Conservation (phyloP, 257 asterid genomes). For the Petrea volubilis region DNA sequence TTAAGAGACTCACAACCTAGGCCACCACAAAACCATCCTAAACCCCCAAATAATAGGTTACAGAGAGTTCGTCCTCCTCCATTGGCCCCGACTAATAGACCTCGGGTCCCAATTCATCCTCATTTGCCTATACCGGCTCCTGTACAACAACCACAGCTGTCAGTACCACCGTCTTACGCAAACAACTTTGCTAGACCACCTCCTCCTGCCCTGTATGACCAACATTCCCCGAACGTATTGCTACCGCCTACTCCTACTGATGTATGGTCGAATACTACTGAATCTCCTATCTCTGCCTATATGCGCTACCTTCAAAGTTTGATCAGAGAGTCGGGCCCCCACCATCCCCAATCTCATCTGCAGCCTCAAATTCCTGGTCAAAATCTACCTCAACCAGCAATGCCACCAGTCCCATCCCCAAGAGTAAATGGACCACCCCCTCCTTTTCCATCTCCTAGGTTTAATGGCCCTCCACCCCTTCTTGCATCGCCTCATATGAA, state of each 20-base stretch:
- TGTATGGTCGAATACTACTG: slow-evolving; percentile 70
- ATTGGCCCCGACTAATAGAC: slow-evolving; percentile 63
- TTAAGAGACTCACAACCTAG: slow-evolving; percentile 56
- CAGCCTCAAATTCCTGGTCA: slow-evolving; percentile 37
- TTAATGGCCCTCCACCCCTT: slow-evolving; percentile 48
- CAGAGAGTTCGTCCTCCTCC: slow-evolving; percentile 91
- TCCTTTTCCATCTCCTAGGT: slow-evolving; percentile 50
- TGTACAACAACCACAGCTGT: slow-evolving; percentile 39
- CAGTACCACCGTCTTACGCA: slow-evolving; percentile 42
- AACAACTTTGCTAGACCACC: slow-evolving; percentile 58
- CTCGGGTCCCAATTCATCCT: slow-evolving; percentile 57
- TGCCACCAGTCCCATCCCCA: slow-evolving; percentile 36
- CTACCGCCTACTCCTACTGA: slow-evolving; percentile 69
- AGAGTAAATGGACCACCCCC: slow-evolving; percentile 48
- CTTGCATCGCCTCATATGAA: slow-evolving; percentile 57
- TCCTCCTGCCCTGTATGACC: slow-evolving; percentile 49
- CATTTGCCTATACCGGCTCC: no score
- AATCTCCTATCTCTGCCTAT: slow-evolving; percentile 85
- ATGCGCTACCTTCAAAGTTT: slow-evolving; percentile 90
- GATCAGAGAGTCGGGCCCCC: slow-evolving; percentile 52
- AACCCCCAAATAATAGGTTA: slow-evolving; percentile 68
- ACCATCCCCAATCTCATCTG: slow-evolving; percentile 36
- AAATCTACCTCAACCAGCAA: slow-evolving; percentile 11
- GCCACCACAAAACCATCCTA: slow-evolving; percentile 67
- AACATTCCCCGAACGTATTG: slow-evolving; percentile 43